Percentiles rank a stretch among this genome's conserved stretches.
These are phyloP conservation scores for Liriodendron chinense DNA, from an alignment of 164 flowering plant species.

Conservation along the genomic window DNA sequence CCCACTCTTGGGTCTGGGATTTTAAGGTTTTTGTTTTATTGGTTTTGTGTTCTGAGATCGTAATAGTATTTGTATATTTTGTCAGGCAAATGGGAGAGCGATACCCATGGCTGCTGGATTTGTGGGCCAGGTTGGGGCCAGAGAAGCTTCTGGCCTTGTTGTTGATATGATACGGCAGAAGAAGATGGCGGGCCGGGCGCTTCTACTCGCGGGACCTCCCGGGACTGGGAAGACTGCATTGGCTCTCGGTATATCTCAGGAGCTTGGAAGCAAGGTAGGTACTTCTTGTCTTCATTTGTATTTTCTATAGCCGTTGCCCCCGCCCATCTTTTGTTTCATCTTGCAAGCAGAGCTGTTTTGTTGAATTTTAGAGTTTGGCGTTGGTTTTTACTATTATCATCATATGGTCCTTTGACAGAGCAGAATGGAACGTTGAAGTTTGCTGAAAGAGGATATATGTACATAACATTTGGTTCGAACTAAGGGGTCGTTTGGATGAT, in stretches of 20 bases:
- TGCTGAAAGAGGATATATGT: too few species aligned
- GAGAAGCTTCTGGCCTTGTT: conserved; percentile 94
- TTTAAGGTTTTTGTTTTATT: conserved; percentile 7
- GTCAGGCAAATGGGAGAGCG: conserved; percentile 72
- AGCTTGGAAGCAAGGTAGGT: conserved; percentile 92
- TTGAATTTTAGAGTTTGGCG: not conserved
- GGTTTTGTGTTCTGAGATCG: not conserved
- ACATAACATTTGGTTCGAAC: too few species aligned
- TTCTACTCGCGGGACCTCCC: conserved; percentile 95
- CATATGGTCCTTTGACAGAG: not conserved
- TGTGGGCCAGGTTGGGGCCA: conserved; percentile 84
- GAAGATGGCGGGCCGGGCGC: conserved; percentile 97
- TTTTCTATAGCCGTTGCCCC: not conserved
- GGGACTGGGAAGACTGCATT: conserved; percentile 99
- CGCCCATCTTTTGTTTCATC: not conserved
- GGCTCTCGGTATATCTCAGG: conserved; percentile 92
- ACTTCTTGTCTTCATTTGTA: not conserved
- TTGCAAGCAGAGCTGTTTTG: not conserved
- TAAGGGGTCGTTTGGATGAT: too few species aligned
- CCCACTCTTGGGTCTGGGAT: not conserved
- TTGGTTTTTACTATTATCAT: not conserved
- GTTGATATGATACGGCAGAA: conserved; percentile 93
- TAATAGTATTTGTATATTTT: conserved; percentile 5
- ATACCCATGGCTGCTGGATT: conserved; percentile 82
- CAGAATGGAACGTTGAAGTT: too few species aligned